Percentiles rank a stretch among this genome's conserved stretches.
These are phyloP conservation scores for Rhipidocladum racemiflorum DNA, from an alignment of 176 grass and related monocot genomes.

Conservation along the genomic window DNA sequence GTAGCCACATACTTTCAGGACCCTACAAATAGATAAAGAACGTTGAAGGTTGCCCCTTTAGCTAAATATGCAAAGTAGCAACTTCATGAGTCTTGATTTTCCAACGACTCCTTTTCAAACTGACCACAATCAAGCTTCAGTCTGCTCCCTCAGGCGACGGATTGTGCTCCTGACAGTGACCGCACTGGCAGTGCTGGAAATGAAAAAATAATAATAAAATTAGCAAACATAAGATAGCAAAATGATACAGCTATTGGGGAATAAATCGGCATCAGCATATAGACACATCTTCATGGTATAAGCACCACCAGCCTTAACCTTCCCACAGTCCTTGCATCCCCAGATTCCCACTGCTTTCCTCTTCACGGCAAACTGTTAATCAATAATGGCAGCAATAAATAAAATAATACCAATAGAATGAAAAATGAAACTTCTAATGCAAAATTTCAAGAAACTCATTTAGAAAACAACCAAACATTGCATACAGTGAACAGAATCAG, in stretches of 20 bases:
- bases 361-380: slow-evolving; percentile 66
- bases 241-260: background rate
- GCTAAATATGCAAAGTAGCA: background rate
- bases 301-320: slow-evolving; percentile 77
- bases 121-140: slow-evolving; percentile 30
- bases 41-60: background rate
- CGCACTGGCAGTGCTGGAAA: slow-evolving; percentile 56
- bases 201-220: background rate
- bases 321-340: slow-evolving; percentile 83
- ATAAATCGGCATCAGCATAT: background rate
- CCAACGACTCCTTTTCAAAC: slow-evolving; percentile 7
- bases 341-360: slow-evolving; percentile 90
- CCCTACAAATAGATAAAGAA: background rate
- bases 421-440: background rate
- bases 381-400: background rate
- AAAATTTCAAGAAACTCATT: background rate
- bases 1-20: background rate
- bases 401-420: background rate
- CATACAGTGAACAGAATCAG: background rate
- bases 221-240: background rate
- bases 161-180: slow-evolving; percentile 65
- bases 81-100: slow-evolving; percentile 14
- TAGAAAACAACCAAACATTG: background rate
- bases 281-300: slow-evolving; percentile 74
- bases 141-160: slow-evolving; percentile 68